phyloP scores from a whole-genome alignment of 768 basidiomycete genomes.

The Kwoniella bestiolae region DNA sequence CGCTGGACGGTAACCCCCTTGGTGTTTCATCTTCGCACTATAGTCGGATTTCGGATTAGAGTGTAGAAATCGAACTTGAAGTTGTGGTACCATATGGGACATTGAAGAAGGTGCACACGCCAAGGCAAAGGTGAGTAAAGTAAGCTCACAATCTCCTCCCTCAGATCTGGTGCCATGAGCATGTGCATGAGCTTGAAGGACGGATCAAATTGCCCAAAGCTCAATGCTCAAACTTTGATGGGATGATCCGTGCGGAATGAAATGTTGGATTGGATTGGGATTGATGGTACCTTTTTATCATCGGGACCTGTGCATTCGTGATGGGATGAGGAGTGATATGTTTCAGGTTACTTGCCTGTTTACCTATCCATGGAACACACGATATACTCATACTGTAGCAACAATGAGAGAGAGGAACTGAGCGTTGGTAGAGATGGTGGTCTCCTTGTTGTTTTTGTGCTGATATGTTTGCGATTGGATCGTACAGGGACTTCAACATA shows the following conservation, averaged over 20 bases:
- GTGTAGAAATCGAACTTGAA: not conserved
- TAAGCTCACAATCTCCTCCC: not conserved
- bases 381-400: not conserved
- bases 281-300: constrained; percentile 5
- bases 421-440: not conserved
- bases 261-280: not conserved
- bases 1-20: constrained; percentile 8
- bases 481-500: not conserved
- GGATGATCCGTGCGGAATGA: constrained; percentile 12
- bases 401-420: not conserved
- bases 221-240: not conserved
- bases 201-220: constrained; percentile 3
- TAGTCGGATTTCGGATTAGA: not conserved
- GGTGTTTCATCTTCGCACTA: not conserved
- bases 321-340: not conserved
- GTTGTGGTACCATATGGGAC: not conserved
- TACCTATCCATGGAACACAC: constrained; percentile 1
- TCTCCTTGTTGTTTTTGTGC: no score
- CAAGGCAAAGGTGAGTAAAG: no score
- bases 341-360: constrained; percentile 9
- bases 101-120: not conserved
- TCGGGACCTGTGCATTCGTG: not conserved
- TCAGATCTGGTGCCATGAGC: no score
- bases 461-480: not conserved
- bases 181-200: not conserved